A percentile compares a stretch with the other conserved stretches of the same genome.
phyloP scores from a whole-genome alignment of 2,329 filamentous ascomycete genomes.

The Remersonia thermophila region DNA sequence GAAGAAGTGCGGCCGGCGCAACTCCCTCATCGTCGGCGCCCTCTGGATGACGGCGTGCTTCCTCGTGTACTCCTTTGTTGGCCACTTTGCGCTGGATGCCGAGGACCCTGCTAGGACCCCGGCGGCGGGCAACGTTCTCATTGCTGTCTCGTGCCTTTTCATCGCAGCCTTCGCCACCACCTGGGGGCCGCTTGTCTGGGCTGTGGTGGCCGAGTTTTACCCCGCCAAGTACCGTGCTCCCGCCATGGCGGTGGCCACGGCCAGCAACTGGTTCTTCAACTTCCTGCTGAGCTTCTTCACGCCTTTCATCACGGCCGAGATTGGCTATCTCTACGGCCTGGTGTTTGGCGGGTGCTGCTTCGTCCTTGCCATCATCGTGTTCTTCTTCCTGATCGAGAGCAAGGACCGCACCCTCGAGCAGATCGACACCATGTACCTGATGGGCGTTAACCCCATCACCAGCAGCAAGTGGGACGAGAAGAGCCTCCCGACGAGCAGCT shows the following conservation, averaged over 20 bases:
- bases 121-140: conserved; percentile 55
- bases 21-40: conserved; percentile 53
- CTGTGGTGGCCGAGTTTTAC: conserved; percentile 56
- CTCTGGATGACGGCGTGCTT: conserved; percentile 59
- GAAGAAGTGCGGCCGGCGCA: conserved; percentile 55
- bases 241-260: conserved; percentile 48
- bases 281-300: conserved; percentile 70
- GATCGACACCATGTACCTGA: conserved; percentile 67
- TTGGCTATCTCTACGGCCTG: conserved; percentile 63
- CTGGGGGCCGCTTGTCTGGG: conserved; percentile 61
- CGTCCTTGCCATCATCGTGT: conserved; percentile 51
- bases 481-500: too few relatives aligned
- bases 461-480: conserved; percentile 15
- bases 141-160: conserved; percentile 65
- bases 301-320: conserved; percentile 60
- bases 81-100: conserved; percentile 29
- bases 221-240: conserved; percentile 48
- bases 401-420: conserved; percentile 65
- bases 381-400: conserved; percentile 66
- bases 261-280: conserved; percentile 59
- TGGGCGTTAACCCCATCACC: conserved; percentile 43
- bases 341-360: conserved; percentile 64
- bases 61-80: conserved; percentile 50
- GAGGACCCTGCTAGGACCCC: conserved; percentile 30
- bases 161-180: conserved; percentile 58